phyloP scores from a whole-genome alignment of 2,329 filamentous ascomycete genomes.

The Cyphellophora attinorum region DNA sequence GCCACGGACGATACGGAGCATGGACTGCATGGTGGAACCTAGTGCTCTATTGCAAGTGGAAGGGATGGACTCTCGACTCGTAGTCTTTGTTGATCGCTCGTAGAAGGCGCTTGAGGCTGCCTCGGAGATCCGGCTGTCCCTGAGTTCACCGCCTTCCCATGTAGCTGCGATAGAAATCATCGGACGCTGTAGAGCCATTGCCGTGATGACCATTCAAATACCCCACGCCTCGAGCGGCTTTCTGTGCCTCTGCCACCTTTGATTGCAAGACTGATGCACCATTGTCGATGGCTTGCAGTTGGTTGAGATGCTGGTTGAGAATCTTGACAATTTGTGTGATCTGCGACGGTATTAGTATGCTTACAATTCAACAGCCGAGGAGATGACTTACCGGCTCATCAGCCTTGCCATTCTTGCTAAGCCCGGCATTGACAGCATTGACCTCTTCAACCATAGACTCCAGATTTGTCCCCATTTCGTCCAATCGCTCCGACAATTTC shows the following conservation, averaged over 20 bases:
- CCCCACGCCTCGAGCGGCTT: conserved; percentile 42
- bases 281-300: conserved; percentile 87
- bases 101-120: no score
- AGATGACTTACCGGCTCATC: conserved; percentile 66
- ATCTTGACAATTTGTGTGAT: conserved; percentile 92
- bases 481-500: conserved; percentile 79
- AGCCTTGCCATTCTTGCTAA: conserved; percentile 81
- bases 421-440: conserved; percentile 78
- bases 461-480: conserved; percentile 88
- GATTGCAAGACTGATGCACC: conserved; percentile 71
- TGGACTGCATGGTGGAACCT: no score
- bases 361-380: conserved; percentile 10
- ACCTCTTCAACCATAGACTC: conserved; percentile 97
- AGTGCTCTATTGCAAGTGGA: no score
- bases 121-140: no score
- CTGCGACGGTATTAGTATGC: conserved; percentile 33
- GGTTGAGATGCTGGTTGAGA: conserved; percentile 82
- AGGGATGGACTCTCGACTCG: no score
- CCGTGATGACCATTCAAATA: conserved; percentile 29
- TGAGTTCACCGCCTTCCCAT: conserved; percentile 56
- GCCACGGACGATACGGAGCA: no score
- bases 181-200: conserved; percentile 58
- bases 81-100: not conserved
- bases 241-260: conserved; percentile 75
- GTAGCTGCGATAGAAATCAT: conserved; percentile 87